These are phyloP conservation scores for Cryptosporidium sp. DNA, from an alignment of 169 alveolate genomes.

Conservation along the genomic window DNA sequence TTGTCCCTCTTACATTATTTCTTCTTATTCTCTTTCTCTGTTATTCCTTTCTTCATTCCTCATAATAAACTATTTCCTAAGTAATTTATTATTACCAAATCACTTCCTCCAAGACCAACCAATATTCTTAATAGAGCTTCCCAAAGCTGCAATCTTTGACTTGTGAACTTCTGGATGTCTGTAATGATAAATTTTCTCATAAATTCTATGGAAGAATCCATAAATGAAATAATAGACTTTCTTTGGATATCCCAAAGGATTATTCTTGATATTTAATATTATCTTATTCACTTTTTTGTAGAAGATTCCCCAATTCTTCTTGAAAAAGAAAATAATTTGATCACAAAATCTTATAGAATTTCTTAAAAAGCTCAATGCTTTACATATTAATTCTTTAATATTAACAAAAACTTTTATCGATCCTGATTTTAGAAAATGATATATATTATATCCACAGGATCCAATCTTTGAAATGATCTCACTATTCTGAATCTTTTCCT, in stretches of 20 bases:
- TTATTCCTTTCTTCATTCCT: too few species aligned
- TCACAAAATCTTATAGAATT: background rate
- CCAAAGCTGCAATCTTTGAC: conserved; percentile 42
- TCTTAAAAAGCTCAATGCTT: background rate
- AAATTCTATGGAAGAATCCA: conserved; percentile 58
- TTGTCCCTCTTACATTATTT: background rate
- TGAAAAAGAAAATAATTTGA: conserved; percentile 1
- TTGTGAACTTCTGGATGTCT: conserved; percentile 65
- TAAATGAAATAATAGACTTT: background rate
- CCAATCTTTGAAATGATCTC: conserved; percentile 5
- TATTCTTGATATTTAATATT: conserved; percentile 11
- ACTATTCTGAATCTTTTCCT: conserved; percentile 4
- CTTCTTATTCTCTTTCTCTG: background rate
- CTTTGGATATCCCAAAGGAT: conserved; percentile 54
- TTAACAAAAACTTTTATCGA: background rate
- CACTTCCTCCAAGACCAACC: conserved; percentile 34
- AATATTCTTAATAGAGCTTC: conserved; percentile 36
- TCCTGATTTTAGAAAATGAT: background rate
- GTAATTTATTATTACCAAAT: background rate
- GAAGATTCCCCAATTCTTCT: conserved; percentile 28
- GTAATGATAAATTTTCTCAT: conserved; percentile 29
- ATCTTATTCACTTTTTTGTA: conserved; percentile 1
- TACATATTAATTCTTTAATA: background rate
- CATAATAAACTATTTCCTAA: too few species aligned
- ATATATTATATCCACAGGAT: background rate